These are phyloP conservation scores for Firmiana major DNA, from an alignment of 345 rosid genomes.

Conservation along the genomic window DNA sequence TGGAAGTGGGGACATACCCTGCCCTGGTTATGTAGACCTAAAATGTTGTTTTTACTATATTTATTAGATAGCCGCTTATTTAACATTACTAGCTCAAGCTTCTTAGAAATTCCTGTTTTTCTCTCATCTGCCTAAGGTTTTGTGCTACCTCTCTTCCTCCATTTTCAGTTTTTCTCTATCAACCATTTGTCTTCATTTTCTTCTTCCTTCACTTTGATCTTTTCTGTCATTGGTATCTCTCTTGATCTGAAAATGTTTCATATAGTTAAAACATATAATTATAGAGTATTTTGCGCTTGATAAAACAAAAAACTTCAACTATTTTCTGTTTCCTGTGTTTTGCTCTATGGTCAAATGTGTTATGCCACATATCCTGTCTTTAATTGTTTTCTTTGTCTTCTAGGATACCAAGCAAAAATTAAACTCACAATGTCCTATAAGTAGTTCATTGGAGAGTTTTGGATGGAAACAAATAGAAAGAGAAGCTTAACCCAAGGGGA, in stretches of 20 bases:
- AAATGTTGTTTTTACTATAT: too few species aligned
- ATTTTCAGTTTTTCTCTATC: neutral
- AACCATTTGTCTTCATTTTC: neutral
- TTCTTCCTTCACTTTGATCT: neutral
- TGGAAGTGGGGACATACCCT: neutral
- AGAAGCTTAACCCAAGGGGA: neutral
- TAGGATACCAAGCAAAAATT: neutral
- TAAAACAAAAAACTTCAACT: neutral
- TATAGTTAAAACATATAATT: too few species aligned
- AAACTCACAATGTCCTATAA: neutral
- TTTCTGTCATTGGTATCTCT: neutral
- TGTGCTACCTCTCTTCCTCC: neutral
- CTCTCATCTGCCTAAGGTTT: neutral
- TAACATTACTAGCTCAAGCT: neutral
- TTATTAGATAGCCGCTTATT: too few species aligned
- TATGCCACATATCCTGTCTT: neutral
- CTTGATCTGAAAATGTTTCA: neutral
- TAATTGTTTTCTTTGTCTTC: neutral
- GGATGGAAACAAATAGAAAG: neutral
- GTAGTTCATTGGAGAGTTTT: neutral
- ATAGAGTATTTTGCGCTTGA: neutral
- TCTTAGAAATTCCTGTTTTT: neutral
- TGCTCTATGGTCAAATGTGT: neutral
- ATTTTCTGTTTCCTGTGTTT: neutral
- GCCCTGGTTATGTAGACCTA: neutral